Conservation (phyloP, 371 early-diverging fungal species). For the Haplosporangium sp. region DNA sequence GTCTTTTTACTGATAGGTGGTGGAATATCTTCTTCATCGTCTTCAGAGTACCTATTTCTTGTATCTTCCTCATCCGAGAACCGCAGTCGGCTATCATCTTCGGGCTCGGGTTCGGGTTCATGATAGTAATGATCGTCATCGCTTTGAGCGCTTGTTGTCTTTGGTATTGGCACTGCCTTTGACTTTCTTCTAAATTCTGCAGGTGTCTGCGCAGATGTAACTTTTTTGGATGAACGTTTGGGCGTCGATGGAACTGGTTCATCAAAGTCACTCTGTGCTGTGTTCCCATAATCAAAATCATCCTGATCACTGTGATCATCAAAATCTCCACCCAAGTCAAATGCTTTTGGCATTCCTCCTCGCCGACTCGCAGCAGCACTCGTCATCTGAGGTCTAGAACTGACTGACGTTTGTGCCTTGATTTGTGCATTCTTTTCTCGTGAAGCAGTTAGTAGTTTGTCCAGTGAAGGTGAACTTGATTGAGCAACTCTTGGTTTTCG, state of each 20-base stretch:
- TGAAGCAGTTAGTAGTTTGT: constrained; percentile 19
- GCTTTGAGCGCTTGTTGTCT: background rate
- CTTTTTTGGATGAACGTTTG: background rate
- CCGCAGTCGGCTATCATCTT: constrained; percentile 17
- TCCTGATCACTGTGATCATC: background rate
- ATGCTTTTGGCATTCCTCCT: constrained; percentile 26
- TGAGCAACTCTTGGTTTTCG: background rate
- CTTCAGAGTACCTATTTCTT: background rate
- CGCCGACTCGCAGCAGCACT: background rate
- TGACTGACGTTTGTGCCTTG: background rate
- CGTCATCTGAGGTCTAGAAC: constrained; percentile 10
- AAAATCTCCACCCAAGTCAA: constrained; percentile 27
- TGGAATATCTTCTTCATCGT: constrained; percentile 6
- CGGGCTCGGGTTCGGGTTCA: constrained; percentile 3
- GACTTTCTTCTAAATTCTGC: constrained; percentile 23
- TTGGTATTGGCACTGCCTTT: background rate
- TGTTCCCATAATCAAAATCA: background rate
- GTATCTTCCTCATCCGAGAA: constrained; percentile 40
- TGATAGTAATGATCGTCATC: constrained; percentile 10
- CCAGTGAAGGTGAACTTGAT: constrained; percentile 29
- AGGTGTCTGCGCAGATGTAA: constrained; percentile 1
- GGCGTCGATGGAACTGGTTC: constrained; percentile 6
- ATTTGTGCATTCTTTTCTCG: constrained; percentile 23
- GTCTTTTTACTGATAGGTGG: background rate
- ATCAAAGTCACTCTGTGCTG: background rate